A percentile compares a stretch with the other conserved stretches of the same genome.
Conservation (phyloP, 2,329 filamentous ascomycete species). For the Ceratocystis papillata region DNA sequence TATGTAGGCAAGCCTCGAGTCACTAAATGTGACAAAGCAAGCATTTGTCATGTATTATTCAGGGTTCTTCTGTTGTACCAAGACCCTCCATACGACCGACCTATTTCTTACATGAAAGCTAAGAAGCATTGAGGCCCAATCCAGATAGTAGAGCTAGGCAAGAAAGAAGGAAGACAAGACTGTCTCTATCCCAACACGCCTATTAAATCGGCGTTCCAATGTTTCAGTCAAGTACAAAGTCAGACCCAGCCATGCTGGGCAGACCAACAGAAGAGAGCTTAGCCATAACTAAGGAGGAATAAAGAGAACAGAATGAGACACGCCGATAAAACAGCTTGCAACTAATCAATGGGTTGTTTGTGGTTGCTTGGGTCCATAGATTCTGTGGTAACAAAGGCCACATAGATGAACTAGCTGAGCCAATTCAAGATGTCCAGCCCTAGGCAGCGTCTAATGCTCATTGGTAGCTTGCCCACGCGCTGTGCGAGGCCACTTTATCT, state of each 20-base stretch:
- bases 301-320: neutral
- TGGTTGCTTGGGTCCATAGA: neutral
- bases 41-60: conserved; percentile 7
- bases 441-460: neutral
- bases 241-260: neutral
- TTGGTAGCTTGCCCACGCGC: neutral
- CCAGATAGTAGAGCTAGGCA: neutral
- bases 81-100: neutral
- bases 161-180: neutral
- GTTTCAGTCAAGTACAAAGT: neutral
- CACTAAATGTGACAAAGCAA: neutral
- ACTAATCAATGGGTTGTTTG: neutral
- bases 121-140: conserved; percentile 4
- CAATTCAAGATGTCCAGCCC: neutral
- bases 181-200: neutral
- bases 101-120: neutral
- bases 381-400: neutral
- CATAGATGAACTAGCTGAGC: neutral
- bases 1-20: neutral
- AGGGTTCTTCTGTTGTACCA: neutral
- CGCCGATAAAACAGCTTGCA: neutral
- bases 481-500: neutral
- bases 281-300: neutral
- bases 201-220: conserved; percentile 7
- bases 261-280: neutral